Base-by-base conservation (phyloP, 23 red algal species). In the Gracilaria gracilis region DNA sequence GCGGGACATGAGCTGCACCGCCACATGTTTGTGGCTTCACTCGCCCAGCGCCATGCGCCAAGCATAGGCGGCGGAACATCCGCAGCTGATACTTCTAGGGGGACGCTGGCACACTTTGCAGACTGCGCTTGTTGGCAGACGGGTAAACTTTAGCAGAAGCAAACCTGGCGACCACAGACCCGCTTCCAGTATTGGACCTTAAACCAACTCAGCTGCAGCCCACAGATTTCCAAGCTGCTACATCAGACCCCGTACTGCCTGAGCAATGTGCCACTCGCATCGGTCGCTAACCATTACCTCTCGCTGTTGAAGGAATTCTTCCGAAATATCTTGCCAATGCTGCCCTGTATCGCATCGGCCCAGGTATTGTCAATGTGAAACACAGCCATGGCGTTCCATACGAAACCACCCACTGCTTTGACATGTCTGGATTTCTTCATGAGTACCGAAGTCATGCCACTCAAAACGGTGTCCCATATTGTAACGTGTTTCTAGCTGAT, bases 271-370 rank as follows among this genome's bases (percentile, higher is more conserved):
- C 62, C 9, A 67, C 62, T 5, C 25, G 14, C 33, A 67, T 67
- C 62, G 21, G 70, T 0, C 62, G 50, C 20, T 66, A 77, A 21
- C 40, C 74, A 4, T 33, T 92, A 34, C 16, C 78, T 12, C 80
- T 93, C 49, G 46, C 62, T 7, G 81, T 93, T 0, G 16, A 29
- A 5, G 90, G 90, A 4, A 34, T 15, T 9, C 90, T 93, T 36
- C 90, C 90, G n/a, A 9, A 29, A 16, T 85, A 78, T 24, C 66
- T 93, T 9, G 5, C 57, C 28, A 38, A 55, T 40, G 38, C 79
- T 21, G 85, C 90, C 19, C 69, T 93, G 0, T 85, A 79, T 48
- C 90, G 90, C 48, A 76, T 71, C 21, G 90, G 82, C 24, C 90
- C 90, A 27, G 90, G 90, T 54, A 44, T 39, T 19, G 83, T 79